Base-by-base conservation (phyloP, 169 alveolate genomes). In the Plasmodium malariae region DNA sequence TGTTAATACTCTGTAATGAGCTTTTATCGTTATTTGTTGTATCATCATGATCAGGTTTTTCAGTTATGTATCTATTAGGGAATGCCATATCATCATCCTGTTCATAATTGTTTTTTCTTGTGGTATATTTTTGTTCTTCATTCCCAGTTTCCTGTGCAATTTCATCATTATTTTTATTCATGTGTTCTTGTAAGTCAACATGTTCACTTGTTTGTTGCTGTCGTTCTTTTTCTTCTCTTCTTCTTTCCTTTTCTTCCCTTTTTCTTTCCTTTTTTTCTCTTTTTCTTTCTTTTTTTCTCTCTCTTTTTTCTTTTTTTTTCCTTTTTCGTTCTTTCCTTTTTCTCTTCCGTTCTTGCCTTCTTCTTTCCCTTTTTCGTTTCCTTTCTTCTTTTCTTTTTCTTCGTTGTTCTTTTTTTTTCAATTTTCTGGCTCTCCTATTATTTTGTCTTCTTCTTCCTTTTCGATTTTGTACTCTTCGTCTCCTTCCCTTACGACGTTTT, bases 181-280 rank as follows among this genome's bases (percentile, higher is more conserved):
- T 28, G 12, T 37, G 3, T 9, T 24, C 40, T 72, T 67, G 51
- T 3, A n/a, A n/a, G 0, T 67, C 71, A 14, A 48, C 28, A 28
- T 36, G 45, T 45, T 40, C 3, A 7, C 24, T 40, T 57, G 12
- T 57, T 34, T 70, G 69, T 48, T 67, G 48, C 34, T 54, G 34
- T 63, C 71, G 26, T 51, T 74, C 68, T 14, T 30, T 74, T n/a
- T 32, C 34, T 12, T 28, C 68, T 72, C 30, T 72, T 72, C 55
- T 49, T 55, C 59, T 6, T 54, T 71, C 48, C 12, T 71, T 71
- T 21, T 59, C 12, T 12, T 9, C 55, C 19, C 17, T 9, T 69
- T 48, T 12, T 69, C 68, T n/a, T 26, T 48, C 43, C 7, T 32
- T 2, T 65, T 65, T 65, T 5, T 45, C 5, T 6, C 55, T 19